Evolutionary conservation across 2,329 filamentous ascomycete species (phyloP), one percentile per base, ranked within the genome.

Genomic region (Pestalotiopsis sp.): DNA sequence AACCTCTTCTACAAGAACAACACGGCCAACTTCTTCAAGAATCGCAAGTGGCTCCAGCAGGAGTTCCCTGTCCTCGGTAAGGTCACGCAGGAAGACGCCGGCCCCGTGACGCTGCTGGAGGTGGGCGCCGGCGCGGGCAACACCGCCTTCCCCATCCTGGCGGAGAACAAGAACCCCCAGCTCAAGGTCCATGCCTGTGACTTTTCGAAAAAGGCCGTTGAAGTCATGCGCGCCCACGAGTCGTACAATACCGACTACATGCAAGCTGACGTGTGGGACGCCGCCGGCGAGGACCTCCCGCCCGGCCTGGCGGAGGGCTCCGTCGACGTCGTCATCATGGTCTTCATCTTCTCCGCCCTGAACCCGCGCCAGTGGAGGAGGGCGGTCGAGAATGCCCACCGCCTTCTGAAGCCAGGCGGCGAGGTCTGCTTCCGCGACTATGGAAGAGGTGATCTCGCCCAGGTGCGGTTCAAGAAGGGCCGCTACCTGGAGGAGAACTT

Each of bases 1-100:
- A 96, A 99, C 77, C 84, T 92, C 67, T 99, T 99, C 82, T 99
- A 99, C 85, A 95, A 96, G 82, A 97, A 98, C 83, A 98, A 99
- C 82, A 93, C 93, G 23, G 89, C 91, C 75, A 98, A 98, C 78
- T 99, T 99, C 82, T 99, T 99, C 89, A 99, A 99, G 82, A 93
- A 99, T 78, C 89, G 96, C 72, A 98, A 98, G 80, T 99, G 96
- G 96, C 84, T 99, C 39, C 92, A 92, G 72, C 95, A 98, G 80
- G 96, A 99, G 80, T 99, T 99, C 73, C 96, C 96, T 0, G 84
- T 98, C 3, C 84, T 99, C n/a, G 88, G 87, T 27, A 87, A 93
- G 68, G 87, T 97, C 64, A 95, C 92, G 13, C 83, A 86, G 68
- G 87, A 89, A 71, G 90, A 90, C 68, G 90, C 91, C 2, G 93